A percentile compares a stretch with the other conserved stretches of the same genome.
Conservation (phyloP, 441 rosid species). For the Flueggea neowawraea region DNA sequence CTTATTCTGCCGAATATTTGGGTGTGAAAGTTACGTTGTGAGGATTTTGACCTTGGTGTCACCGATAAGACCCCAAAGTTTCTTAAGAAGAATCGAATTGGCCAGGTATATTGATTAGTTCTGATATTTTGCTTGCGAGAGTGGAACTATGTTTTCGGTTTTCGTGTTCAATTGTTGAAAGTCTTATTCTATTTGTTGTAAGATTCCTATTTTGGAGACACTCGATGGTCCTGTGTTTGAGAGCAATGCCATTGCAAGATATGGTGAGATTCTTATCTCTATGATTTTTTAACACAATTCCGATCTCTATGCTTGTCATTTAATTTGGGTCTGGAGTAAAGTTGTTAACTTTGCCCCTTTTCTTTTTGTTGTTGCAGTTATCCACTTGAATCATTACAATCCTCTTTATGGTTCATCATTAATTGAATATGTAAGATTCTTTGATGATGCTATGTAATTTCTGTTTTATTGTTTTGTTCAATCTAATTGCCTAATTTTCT, state of each 20-base stretch:
- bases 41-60: conserved; percentile 77
- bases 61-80: conserved; percentile 79
- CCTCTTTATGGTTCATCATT: conserved; percentile 61
- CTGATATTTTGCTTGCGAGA: too few species aligned
- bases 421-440: conserved; percentile 56
- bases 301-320: too few species aligned
- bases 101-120: conserved; percentile 46
- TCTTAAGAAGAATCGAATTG: conserved; percentile 87
- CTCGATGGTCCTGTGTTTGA: conserved; percentile 85
- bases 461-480: not conserved
- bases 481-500: not conserved
- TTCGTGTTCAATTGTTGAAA: not conserved
- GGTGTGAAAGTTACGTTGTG: conserved; percentile 61
- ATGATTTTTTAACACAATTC: too few species aligned
- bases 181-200: not conserved
- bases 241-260: conserved; percentile 95
- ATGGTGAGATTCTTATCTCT: conserved; percentile 38
- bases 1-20: conserved; percentile 77
- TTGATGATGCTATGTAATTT: not conserved
- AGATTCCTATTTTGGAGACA: conserved; percentile 87
- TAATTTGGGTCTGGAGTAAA: not conserved
- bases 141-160: not conserved
- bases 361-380: conserved; percentile 31
- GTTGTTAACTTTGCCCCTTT: not conserved
- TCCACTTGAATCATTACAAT: conserved; percentile 50